Evolutionary conservation across 208 protist genomes (phyloP).

Genomic region (Entamoeba moshkovskii): DNA sequence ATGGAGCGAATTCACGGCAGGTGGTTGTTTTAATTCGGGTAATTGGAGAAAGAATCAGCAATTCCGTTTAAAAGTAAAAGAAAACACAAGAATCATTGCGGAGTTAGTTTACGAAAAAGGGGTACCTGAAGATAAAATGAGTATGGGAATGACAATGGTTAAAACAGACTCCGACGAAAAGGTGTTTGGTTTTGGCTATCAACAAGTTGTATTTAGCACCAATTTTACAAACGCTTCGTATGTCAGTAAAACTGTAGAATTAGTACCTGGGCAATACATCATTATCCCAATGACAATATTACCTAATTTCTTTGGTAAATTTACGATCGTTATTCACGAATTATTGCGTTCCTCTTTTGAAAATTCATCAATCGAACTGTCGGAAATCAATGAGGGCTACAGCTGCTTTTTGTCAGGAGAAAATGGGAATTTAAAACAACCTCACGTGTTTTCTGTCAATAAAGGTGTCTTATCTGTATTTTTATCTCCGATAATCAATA

Average conservation of each 20-base stretch:
- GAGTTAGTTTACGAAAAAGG: background rate
- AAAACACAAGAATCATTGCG: background rate
- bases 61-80: background rate
- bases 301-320: background rate
- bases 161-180: background rate
- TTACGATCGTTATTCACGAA: background rate
- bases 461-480: too few species aligned
- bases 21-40: background rate
- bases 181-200: background rate
- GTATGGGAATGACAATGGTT: background rate
- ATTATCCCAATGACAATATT: background rate
- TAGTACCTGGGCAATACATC: background rate
- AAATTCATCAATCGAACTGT: background rate
- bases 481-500: too few species aligned
- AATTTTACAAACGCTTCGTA: background rate
- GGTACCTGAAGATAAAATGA: background rate
- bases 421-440: too few species aligned
- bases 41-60: background rate
- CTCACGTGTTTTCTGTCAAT: too few species aligned
- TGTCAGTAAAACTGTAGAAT: background rate
- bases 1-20: background rate
- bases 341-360: background rate
- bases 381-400: background rate
- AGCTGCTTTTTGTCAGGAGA: too few species aligned
- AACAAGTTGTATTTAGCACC: background rate